Conservation (phyloP, 225 moss, liverwort and hornwort genomes). For the Physcomitrium patens region DNA sequence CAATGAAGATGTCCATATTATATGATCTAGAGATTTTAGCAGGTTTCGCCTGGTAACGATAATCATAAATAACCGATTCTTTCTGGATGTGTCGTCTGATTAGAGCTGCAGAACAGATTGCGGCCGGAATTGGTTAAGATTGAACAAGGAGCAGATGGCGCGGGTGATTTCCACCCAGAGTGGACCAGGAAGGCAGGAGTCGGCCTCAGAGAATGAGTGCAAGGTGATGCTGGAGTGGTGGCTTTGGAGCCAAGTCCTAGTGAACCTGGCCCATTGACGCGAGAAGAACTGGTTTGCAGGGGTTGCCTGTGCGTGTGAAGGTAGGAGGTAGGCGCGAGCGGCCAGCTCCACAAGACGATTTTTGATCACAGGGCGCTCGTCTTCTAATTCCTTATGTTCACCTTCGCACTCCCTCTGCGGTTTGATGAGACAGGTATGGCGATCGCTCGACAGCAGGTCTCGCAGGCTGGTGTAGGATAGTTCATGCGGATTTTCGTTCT, state of each 20-base stretch:
- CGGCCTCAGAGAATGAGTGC: not conserved
- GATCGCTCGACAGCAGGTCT: constrained; percentile 26
- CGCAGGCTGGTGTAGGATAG: constrained; percentile 43
- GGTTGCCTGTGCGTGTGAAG: constrained; percentile 29
- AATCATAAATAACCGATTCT: not conserved
- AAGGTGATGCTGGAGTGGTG: constrained; percentile 21
- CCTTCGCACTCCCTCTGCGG: not conserved
- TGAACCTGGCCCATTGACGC: constrained; percentile 36
- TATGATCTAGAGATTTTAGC: too few species aligned
- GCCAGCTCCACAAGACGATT: constrained; percentile 49
- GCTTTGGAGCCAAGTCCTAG: constrained; percentile 32
- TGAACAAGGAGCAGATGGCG: constrained; percentile 50
- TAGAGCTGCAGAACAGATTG: constrained; percentile 42
- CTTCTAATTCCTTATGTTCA: constrained; percentile 20
- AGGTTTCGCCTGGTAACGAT: not conserved
- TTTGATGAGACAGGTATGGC: constrained; percentile 8
- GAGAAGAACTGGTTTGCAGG: constrained; percentile 37
- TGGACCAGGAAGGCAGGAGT: constrained; percentile 35
- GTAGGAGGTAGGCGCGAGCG: constrained; percentile 45
- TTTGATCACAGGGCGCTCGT: constrained; percentile 42
- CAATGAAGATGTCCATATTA: too few species aligned
- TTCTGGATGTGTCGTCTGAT: constrained; percentile 1
- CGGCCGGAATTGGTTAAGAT: constrained; percentile 36
- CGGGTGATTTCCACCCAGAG: constrained; percentile 51
- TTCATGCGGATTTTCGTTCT: constrained; percentile 27